Evolutionary conservation across 805 yeast genomes (phyloP), one percentile per base, ranked within the genome.

Genomic region (Yueomyces sinensis): DNA sequence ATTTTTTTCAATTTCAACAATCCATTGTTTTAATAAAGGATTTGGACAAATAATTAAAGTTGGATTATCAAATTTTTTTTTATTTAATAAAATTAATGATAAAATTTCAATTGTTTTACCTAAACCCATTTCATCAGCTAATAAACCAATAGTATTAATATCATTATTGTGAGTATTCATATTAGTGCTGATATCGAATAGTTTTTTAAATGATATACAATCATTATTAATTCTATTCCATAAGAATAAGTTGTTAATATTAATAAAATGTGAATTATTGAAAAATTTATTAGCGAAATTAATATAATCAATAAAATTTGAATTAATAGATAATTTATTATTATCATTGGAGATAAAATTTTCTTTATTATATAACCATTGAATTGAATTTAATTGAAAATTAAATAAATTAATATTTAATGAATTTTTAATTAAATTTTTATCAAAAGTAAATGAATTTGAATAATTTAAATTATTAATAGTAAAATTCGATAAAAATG

Each of bases 81-180:
- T 74, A 51, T 91, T 79, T 33, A 76, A 48, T 2, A 74, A 49
- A 0, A 80, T 58, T 28, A 89, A 58, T 0, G 94, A 64, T 2
- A 82, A 63, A 13, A 86, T 63, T 52, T 91, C 98, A 4, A 91
- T 75, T 0, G 98, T 89, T 50, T 91, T 91, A 0, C 98, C 98
- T 6, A 91, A 65, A 0, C 98, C 98, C 98, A 91, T 91, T 55
- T 91, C 98, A 48, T 89, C 98, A 1, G 91, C 80, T 24, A 91
- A 54, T 6, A 91, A 59, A 0, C 93, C 95, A 27, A 13, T 27
- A 6, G 29, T 14, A 22, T 22, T 13, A 9, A 22, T 22, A 22
- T 13, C 25, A 9, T 13, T 22, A 23, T 9, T 23, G 9, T 23
- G 13, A 9, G 14, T 27, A 27, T 13, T 13, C 29, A 27, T 6